Evolutionary conservation across 2,329 filamentous ascomycete genomes (phyloP).

Genomic region (Penicillium italicum): DNA sequence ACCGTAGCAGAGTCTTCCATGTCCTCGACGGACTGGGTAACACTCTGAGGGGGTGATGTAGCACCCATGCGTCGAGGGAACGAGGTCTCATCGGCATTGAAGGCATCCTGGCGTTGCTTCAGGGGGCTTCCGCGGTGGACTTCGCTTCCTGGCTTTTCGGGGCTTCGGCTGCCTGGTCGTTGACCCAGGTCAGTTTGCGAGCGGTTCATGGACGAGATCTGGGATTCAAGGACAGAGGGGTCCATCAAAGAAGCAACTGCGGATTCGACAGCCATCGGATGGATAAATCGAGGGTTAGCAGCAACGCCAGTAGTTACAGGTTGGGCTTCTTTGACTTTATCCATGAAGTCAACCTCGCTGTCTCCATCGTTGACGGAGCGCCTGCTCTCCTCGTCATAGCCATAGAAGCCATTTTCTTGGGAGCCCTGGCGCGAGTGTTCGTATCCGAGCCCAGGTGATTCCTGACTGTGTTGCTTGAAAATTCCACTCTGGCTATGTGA

Average conservation of each 20-base stretch:
- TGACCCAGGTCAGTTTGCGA: slow-evolving; percentile 42
- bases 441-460: slow-evolving; percentile 38
- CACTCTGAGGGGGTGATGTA: slow-evolving; percentile 54
- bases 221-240: slow-evolving; percentile 68
- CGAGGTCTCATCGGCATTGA: slow-evolving; percentile 37
- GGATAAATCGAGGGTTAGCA: slow-evolving; percentile 72
- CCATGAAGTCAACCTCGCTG: slow-evolving; percentile 55
- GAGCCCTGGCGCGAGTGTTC: slow-evolving; percentile 32
- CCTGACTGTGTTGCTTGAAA: slow-evolving; percentile 42
- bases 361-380: slow-evolving; percentile 51
- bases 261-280: slow-evolving; percentile 74
- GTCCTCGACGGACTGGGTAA: slow-evolving; percentile 47
- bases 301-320: slow-evolving; percentile 66
- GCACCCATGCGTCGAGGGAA: slow-evolving; percentile 40
- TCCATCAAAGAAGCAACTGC: slow-evolving; percentile 87
- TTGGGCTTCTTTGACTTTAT: slow-evolving; percentile 61
- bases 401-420: slow-evolving; percentile 28
- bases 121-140: slow-evolving; percentile 44
- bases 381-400: slow-evolving; percentile 53
- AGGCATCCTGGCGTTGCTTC: slow-evolving; percentile 42
- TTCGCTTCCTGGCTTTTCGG: slow-evolving; percentile 25
- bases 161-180: slow-evolving; percentile 35
- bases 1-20: slow-evolving; percentile 53
- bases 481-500: slow-evolving; percentile 51
- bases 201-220: slow-evolving; percentile 48